Evolutionary conservation across 192 early-diverging fungal species (phyloP).

Genomic region (Pilobolus umbonatus): DNA sequence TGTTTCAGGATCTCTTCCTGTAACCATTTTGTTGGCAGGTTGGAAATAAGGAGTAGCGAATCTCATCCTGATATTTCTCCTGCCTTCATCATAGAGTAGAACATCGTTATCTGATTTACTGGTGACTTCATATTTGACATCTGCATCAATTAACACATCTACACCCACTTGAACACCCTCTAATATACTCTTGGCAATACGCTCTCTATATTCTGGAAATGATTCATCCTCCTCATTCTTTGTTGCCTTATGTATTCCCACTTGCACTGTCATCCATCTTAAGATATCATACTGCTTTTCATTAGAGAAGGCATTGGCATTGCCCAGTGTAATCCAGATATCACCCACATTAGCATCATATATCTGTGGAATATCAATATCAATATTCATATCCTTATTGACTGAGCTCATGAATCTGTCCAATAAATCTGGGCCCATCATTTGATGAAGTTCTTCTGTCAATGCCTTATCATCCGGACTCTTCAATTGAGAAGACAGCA

Average conservation of each 20-base stretch:
- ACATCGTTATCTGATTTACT: constrained; percentile 3
- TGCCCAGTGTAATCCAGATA: constrained; percentile 44
- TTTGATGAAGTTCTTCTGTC: constrained; percentile 4
- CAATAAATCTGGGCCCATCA: constrained; percentile 39
- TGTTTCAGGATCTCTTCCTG: constrained; percentile 31
- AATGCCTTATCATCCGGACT: not conserved
- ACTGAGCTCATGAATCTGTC: constrained; percentile 29
- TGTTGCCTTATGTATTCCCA: constrained; percentile 10
- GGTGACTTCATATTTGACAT: constrained; percentile 26
- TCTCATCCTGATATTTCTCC: constrained; percentile 41
- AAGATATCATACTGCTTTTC: constrained; percentile 28
- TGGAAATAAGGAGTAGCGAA: constrained; percentile 50
- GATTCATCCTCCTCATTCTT: constrained; percentile 14
- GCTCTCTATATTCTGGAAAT: constrained; percentile 31
- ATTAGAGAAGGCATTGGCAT: constrained; percentile 19
- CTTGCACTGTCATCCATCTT: constrained; percentile 38
- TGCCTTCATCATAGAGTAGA: constrained; percentile 40
- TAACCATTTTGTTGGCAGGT: constrained; percentile 44
- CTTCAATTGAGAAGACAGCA: constrained; percentile 12
- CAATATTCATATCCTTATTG: constrained; percentile 12
- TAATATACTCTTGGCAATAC: constrained; percentile 39
- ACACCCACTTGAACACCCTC: constrained; percentile 46
- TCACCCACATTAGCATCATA: constrained; percentile 45
- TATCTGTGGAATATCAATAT: constrained; percentile 37
- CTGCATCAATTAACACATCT: constrained; percentile 44